Evolutionary conservation across 768 basidiomycete genomes (phyloP), one percentile per base, ranked within the genome.

Genomic region (Suillus decipiens): DNA sequence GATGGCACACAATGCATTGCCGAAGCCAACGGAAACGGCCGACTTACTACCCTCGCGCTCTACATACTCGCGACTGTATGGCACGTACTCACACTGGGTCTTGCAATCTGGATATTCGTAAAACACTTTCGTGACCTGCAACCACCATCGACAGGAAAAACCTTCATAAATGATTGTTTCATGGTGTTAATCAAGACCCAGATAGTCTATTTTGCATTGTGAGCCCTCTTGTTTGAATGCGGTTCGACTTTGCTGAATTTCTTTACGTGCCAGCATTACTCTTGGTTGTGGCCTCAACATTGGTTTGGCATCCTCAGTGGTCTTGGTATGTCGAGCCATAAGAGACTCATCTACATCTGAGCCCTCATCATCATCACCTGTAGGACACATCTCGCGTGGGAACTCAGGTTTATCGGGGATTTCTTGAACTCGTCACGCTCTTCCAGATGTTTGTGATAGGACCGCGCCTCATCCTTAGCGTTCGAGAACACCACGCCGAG

Each of bases 361-460:
- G 31, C 51, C 19, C 31, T 53, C 19, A 53, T 33, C 19, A n/a
- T 36, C 5, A 3, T 33, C 12, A 11, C n/a, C 19, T 34, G 19
- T n/a, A 53, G 51, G 33, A 33, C 19, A 12, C 19, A 7, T 14
- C 51, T 53, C 19, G 5, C 3, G 2, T 14, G 19, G 51, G 19
- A 12, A 6, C 31, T 11, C 51, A 53, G 31, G 7, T 12, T 7
- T 53, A 53, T 34, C 19, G 51, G 11, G 51, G 51, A 6, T 3
- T 53, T 33, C 31, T 53, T n/a, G 19, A 53, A 53, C 19, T 53
- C 11, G 19, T 33, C 19, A 53, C 17, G 19, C 51, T 53, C 33
- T 5, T 53, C 19, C 51, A 53, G 51, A 53, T 53, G 51, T 53
- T 53, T n/a, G 51, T 53, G 19, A 19, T 36, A 34, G 51, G 51